Conservation (phyloP, 2,329 filamentous ascomycete genomes). For the Fusarium coffeatum region DNA sequence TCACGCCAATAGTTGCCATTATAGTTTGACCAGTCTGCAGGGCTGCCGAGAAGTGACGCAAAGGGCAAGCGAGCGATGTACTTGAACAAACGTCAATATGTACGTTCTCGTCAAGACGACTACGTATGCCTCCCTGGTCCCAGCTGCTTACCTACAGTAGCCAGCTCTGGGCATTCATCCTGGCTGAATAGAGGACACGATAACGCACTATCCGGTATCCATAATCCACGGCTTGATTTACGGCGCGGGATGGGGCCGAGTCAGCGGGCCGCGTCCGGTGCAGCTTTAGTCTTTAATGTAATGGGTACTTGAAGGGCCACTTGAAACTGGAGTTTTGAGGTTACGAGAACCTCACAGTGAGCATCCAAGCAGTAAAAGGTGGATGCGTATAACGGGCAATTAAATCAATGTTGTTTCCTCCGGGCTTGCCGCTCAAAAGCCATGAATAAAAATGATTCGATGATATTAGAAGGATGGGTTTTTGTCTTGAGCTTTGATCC, state of each 20-base stretch:
- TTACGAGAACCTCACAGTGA: slow-evolving; percentile 30
- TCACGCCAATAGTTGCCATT: slow-evolving; percentile 13
- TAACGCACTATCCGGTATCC: background rate
- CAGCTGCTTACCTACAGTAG: background rate
- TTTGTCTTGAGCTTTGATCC: slow-evolving; percentile 6
- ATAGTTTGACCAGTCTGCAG: background rate
- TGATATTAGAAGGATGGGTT: background rate
- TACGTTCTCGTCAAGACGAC: background rate
- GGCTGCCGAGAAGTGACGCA: background rate
- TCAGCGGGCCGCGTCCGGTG: background rate
- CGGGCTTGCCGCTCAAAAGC: slow-evolving; percentile 6
- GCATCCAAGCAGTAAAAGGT: background rate
- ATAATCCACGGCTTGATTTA: background rate
- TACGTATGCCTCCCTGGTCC: background rate
- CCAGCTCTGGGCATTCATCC: background rate
- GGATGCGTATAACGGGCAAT: background rate
- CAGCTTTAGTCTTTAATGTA: background rate
- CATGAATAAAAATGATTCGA: background rate
- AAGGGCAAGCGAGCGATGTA: slow-evolving; percentile 8
- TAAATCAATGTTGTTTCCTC: slow-evolving; percentile 3
- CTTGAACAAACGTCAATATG: background rate
- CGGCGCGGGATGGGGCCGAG: slow-evolving; percentile 3
- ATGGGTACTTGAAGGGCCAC: background rate
- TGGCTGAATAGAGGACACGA: background rate
- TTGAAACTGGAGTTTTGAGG: background rate